Evolutionary conservation across 441 rosid species (phyloP), one percentile per base, ranked within the genome.

Genomic region (Adansonia grandidieri): DNA sequence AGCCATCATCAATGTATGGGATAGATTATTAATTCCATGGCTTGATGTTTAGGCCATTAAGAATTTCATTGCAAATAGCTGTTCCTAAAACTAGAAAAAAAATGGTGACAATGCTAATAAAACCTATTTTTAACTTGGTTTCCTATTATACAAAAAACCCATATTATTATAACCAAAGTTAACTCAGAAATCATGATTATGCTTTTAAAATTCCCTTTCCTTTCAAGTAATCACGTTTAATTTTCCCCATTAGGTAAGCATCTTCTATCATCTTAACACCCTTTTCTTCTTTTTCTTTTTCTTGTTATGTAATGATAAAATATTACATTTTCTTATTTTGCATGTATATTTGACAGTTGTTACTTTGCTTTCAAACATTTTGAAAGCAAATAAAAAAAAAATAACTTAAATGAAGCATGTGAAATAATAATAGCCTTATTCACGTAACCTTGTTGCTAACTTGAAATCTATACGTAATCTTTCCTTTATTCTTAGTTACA

Each of bases 1-100:
- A 47, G 42, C 13, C 74, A 70, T 48, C 74, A 13, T 70, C 58
- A 42, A 70, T 47, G 74, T 48, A 57, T 19, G 58, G 53, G 56
- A 48, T 48, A 9, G 17, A 47, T 20, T 11, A 48, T 48, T 48
- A 69, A 48, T 48, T 14, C 19, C 6, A 70, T 40, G 15, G 57
- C 37, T 10, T 42, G 20, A 1, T 15, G 19, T 7, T 69, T 48
- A 19, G 74, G 20, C 20, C 44, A 70, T 50, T 50, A 70, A 70
- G 0, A 13, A 11, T 70, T 19, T 47, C 45, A 32, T 63, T 13
- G 58, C 47, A 53, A 51, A 71, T 17, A 70, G 61, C 60, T 53
- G 71, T 24, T 48, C 22, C 24, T 14, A 13, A 22, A 22, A 32
- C 67, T 5, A 62, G 44, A 24, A 5, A 24, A 24, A 24, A 24